Percentiles rank a stretch among this genome's conserved stretches.
Conservation (phyloP, 2,329 filamentous ascomycete genomes). For the Periglandula ipomoeae region DNA sequence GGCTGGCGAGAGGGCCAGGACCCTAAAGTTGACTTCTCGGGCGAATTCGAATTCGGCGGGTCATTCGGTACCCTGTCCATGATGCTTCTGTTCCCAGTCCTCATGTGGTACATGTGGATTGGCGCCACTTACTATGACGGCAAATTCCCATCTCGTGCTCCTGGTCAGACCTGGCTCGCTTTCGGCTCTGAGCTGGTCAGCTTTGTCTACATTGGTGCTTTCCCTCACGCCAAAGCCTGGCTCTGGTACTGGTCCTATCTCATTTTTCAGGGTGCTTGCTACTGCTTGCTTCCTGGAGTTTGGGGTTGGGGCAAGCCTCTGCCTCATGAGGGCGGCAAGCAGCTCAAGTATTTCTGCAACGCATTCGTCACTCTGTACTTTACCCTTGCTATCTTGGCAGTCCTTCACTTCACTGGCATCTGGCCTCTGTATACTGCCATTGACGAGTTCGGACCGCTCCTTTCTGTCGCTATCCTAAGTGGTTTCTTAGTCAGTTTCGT, state of each 20-base stretch:
- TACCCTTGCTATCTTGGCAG: constrained; percentile 63
- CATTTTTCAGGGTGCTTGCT: constrained; percentile 72
- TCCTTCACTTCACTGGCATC: constrained; percentile 69
- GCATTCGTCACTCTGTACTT: constrained; percentile 80
- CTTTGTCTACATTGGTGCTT: constrained; percentile 76
- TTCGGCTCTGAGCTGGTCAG: constrained; percentile 64
- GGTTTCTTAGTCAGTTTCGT: constrained; percentile 76
- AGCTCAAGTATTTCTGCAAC: constrained; percentile 91
- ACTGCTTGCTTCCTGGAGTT: constrained; percentile 79
- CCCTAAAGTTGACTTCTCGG: constrained; percentile 54
- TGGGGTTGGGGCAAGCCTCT: constrained; percentile 84
- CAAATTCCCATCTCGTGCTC: constrained; percentile 58
- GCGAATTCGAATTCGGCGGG: constrained; percentile 77
- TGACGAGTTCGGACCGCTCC: constrained; percentile 87
- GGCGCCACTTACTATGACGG: constrained; percentile 89
- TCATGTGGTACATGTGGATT: constrained; percentile 99
- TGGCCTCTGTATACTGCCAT: constrained; percentile 89
- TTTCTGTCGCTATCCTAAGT: constrained; percentile 87
- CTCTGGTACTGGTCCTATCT: constrained; percentile 92
- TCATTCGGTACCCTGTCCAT: constrained; percentile 68
- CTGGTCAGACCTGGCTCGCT: constrained; percentile 58
- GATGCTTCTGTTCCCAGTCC: constrained; percentile 85
- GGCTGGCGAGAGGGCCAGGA: constrained; percentile 52
- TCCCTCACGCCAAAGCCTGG: constrained; percentile 76
- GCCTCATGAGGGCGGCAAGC: constrained; percentile 70